Evolutionary conservation across 2,329 filamentous ascomycete species (phyloP).

Genomic region (Fusarium sp.): DNA sequence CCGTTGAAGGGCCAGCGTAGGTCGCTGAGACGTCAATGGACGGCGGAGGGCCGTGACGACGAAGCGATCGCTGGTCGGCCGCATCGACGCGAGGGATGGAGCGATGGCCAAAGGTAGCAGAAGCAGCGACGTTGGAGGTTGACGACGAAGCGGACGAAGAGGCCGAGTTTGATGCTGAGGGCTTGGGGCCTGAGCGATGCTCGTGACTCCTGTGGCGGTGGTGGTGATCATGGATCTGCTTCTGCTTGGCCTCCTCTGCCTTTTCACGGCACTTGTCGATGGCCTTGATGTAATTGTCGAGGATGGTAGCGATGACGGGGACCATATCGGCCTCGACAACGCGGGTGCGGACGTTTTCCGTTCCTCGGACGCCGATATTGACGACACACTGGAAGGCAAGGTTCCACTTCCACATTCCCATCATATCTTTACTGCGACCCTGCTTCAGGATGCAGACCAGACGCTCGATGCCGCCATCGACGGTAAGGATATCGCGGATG

Average conservation of each 20-base stretch:
- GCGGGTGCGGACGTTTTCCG: constrained; percentile 89
- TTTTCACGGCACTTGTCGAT: constrained; percentile 90
- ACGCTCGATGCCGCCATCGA: constrained; percentile 97
- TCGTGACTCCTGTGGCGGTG: constrained; percentile 60
- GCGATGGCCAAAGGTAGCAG: constrained; percentile 59
- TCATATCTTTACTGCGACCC: constrained; percentile 95
- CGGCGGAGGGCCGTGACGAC: constrained; percentile 83
- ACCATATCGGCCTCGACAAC: constrained; percentile 99
- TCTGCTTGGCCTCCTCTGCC: constrained; percentile 81
- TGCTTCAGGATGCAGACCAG: constrained; percentile 98
- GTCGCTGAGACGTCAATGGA: constrained; percentile 63
- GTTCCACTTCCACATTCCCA: constrained; percentile 99
- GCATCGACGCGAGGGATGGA: constrained; percentile 60
- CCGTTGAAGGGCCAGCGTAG: constrained; percentile 51
- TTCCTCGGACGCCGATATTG: constrained; percentile 96
- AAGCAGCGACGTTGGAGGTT: constrained; percentile 25
- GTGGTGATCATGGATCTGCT: constrained; percentile 64
- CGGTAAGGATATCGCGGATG: constrained; percentile 95
- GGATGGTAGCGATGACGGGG: constrained; percentile 95
- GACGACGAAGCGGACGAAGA: constrained; percentile 49
- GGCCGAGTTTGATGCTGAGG: constrained; percentile 48
- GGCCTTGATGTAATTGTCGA: constrained; percentile 98
- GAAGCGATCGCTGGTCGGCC: constrained; percentile 67
- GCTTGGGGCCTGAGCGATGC: constrained; percentile 57
- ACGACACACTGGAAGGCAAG: constrained; percentile 98